phyloP scores from a whole-genome alignment of 225 moss, liverwort and hornwort genomes.

The Pleurozium schreberi region DNA sequence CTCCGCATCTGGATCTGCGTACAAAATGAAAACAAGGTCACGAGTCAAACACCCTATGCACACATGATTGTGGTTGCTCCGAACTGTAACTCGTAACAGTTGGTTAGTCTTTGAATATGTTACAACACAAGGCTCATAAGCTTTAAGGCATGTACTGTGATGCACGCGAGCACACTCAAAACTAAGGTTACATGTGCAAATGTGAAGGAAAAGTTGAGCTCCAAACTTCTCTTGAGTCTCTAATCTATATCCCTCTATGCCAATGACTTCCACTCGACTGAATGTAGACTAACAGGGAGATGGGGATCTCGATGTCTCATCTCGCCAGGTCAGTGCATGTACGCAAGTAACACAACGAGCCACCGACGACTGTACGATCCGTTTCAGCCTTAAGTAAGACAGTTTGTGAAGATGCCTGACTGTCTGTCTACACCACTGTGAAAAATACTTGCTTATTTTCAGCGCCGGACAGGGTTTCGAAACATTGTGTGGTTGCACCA shows the following conservation, averaged over 20 bases:
- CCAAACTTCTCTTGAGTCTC: neutral
- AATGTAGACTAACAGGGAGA: neutral
- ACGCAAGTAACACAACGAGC: no score
- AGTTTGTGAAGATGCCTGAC: neutral
- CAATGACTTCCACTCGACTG: neutral
- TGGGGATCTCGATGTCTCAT: neutral
- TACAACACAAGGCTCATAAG: neutral
- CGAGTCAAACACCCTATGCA: neutral
- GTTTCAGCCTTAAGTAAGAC: no score
- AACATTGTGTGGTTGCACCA: neutral
- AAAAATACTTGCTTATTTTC: neutral
- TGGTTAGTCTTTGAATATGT: neutral
- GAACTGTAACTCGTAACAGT: neutral
- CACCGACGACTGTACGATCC: neutral
- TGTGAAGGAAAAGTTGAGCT: neutral
- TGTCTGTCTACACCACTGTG: neutral
- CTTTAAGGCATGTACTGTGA: neutral
- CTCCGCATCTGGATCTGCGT: constrained; percentile 69
- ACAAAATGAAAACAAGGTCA: neutral
- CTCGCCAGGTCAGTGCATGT: neutral
- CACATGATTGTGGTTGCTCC: neutral
- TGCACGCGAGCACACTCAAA: neutral
- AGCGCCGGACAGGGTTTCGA: neutral
- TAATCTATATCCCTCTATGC: neutral
- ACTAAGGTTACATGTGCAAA: neutral